Evolutionary conservation across 176 grass and related monocot species (phyloP), one percentile per base, ranked within the genome.

Genomic region (Microstegium vimineum): DNA sequence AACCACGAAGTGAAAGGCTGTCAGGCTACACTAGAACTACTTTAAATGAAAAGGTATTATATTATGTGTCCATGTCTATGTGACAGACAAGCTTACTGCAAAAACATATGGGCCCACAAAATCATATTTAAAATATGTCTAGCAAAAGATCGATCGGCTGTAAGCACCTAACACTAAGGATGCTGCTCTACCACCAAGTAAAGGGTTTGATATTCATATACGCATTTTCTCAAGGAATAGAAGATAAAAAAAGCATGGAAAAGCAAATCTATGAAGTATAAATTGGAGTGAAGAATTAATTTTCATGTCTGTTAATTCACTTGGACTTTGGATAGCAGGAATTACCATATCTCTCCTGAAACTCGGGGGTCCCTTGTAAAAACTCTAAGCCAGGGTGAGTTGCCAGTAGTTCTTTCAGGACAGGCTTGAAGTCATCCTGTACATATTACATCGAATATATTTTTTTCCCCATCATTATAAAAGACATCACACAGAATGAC

Each of bases 261-360:
- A 67, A 62, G 42, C 20, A 77, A 41, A 65, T 72, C 17, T 61
- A 31, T 43, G 5, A 43, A 43, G 68, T 71, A 70, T 34, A 74
- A 15, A 71, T 31, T 65, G 43, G 83, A 18, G 83, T 15, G 20
- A 63, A 37, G 5, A 75, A 70, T 52, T 32, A 71, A 5, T 25
- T 60, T 34, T 73, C 47, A 22, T n/a, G 20, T 30, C 28, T 68
- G 62, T 23, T 61, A 62, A 47, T 78, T 78, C 46, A 33, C 10
- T 36, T 73, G 22, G 16, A 69, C 17, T 6, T 30, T 81, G 22
- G 12, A 69, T 34, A 47, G 61, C 15, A 80, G 38, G 69, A 77
- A 82, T 64, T 88, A 99, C 97, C 93, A 57, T 99, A 99, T 99
- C 97, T 96, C 75, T 99, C 97, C 83, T 99, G 97, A 96, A 99